Conservation (phyloP, 202 grass and related monocot species). For the Cymbopogon flexuosus region DNA sequence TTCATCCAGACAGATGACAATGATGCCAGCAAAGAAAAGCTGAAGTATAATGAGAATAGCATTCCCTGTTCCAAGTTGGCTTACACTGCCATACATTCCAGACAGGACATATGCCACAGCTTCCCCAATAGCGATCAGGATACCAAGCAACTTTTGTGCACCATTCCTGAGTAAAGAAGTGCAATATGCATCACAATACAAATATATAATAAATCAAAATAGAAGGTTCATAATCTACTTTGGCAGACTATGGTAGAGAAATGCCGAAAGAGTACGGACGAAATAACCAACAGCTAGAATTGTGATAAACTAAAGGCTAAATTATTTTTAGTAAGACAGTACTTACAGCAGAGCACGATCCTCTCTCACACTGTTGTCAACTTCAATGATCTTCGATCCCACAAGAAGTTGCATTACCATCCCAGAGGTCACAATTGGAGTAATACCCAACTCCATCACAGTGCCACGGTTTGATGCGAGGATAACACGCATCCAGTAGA, state of each 20-base stretch:
- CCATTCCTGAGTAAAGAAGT: constrained; percentile 53
- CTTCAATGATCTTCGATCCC: constrained; percentile 84
- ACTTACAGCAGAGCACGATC: constrained; percentile 80
- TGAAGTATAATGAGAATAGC: constrained; percentile 91
- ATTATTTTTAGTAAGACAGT: not conserved
- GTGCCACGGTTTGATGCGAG: constrained; percentile 81
- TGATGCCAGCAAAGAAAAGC: constrained; percentile 88
- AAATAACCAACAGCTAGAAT: not conserved
- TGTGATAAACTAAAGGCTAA: not conserved
- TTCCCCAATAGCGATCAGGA: constrained; percentile 72
- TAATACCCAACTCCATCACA: constrained; percentile 89
- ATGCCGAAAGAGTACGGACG: not conserved
- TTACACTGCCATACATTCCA: constrained; percentile 82
- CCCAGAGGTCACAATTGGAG: constrained; percentile 83
- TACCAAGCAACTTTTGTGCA: constrained; percentile 76
- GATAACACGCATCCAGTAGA: constrained; percentile 89
- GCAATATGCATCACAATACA: constrained; percentile 10
- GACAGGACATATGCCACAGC: constrained; percentile 84
- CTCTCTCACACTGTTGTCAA: constrained; percentile 88
- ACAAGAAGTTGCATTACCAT: constrained; percentile 89
- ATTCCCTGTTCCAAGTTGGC: constrained; percentile 79
- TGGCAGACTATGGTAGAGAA: not conserved
- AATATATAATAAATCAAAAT: not conserved
- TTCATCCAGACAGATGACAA: constrained; percentile 83
- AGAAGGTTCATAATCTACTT: not conserved